Conservation (phyloP, 1,284 basidiomycete species). For the Fomitopsis schrenkii region DNA sequence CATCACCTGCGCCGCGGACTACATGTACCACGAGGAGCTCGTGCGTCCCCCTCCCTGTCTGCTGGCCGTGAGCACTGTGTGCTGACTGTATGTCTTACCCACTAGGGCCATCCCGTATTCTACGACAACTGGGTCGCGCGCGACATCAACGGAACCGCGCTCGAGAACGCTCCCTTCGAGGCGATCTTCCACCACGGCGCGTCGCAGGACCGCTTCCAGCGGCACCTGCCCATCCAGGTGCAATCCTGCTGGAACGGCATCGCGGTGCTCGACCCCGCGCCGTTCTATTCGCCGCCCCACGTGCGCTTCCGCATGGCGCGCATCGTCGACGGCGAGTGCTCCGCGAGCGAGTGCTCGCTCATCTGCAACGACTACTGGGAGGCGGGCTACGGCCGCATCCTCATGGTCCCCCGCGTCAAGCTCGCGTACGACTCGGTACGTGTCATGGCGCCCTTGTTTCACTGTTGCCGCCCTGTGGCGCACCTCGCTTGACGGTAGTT, state of each 20-base stretch:
- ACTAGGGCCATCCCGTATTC: constrained; percentile 79
- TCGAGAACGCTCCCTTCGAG: constrained; percentile 96
- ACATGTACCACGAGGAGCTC: constrained; percentile 96
- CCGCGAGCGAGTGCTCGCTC: constrained; percentile 88
- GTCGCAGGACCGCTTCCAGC: constrained; percentile 78
- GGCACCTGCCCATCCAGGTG: constrained; percentile 89
- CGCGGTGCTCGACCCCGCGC: constrained; percentile 88
- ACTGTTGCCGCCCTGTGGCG: no score
- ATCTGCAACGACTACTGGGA: constrained; percentile 97
- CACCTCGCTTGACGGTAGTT: neutral
- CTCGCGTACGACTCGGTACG: constrained; percentile 87
- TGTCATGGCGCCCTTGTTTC: constrained; percentile 8
- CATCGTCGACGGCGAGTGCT: constrained; percentile 82
- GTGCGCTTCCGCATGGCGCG: constrained; percentile 92
- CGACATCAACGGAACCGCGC: constrained; percentile 94
- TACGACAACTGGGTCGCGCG: constrained; percentile 98
- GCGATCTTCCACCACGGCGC: constrained; percentile 81
- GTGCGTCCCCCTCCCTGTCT: constrained; percentile 34
- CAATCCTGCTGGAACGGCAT: constrained; percentile 98
- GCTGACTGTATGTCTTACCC: neutral
- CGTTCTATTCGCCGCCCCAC: constrained; percentile 85
- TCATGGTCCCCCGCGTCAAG: constrained; percentile 96
- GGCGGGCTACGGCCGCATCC: constrained; percentile 87
- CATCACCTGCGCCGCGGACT: constrained; percentile 94
- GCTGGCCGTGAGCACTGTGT: neutral